phyloP scores from a whole-genome alignment of 1,284 basidiomycete genomes.

The Sporisorium reilianum region DNA sequence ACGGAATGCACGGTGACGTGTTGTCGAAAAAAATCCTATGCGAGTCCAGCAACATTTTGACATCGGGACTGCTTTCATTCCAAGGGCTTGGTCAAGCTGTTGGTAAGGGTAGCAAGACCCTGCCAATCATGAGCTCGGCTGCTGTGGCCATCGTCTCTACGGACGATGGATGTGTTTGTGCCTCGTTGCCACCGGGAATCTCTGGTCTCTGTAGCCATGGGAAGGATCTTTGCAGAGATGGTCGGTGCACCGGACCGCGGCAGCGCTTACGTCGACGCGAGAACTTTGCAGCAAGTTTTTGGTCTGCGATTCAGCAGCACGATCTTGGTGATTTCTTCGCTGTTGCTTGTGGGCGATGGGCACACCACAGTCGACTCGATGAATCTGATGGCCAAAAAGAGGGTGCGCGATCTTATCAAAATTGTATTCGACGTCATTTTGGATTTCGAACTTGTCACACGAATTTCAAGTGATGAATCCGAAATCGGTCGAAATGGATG shows the following conservation, averaged over 20 bases:
- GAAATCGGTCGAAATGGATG: conserved; percentile 9
- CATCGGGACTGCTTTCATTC: conserved; percentile 1
- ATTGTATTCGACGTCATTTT: background rate
- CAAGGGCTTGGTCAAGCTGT: conserved; percentile 2
- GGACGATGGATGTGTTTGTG: background rate
- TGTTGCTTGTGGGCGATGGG: background rate
- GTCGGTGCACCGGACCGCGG: conserved; percentile 27
- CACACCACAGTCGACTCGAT: conserved; percentile 5
- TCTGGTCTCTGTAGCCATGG: background rate
- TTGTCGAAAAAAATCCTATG: conserved; percentile 4
- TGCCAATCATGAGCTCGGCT: conserved; percentile 3
- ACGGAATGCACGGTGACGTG: conserved; percentile 47
- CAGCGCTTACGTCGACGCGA: conserved; percentile 6
- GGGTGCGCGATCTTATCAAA: background rate
- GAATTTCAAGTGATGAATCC: background rate
- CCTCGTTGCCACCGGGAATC: conserved; percentile 15
- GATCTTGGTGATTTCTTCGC: background rate
- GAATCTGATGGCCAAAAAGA: background rate
- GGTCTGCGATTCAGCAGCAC: background rate
- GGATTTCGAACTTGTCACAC: conserved; percentile 2
- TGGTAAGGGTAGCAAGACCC: conserved; percentile 2
- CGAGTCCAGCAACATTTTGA: conserved; percentile 6
- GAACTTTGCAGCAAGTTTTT: background rate
- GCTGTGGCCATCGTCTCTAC: background rate
- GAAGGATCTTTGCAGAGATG: background rate